Base-by-base conservation (phyloP, 192 early-diverging fungal genomes). In the Linnemannia zychae region DNA sequence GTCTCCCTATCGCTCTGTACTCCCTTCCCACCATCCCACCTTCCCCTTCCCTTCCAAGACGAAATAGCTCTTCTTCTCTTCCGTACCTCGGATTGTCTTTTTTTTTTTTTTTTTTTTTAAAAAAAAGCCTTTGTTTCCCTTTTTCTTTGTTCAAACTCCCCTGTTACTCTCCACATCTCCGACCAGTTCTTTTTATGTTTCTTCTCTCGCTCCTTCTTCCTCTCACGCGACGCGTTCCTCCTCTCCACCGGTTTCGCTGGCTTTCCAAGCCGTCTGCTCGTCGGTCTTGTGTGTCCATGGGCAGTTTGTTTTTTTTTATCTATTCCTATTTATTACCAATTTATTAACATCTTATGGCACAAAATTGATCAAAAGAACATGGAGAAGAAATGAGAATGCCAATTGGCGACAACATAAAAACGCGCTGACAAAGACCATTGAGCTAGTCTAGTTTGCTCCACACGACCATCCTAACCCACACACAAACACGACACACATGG, bases 361-460 rank as follows among this genome's bases (percentile, higher is more conserved):
- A n/a, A n/a, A 44, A 9, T 44, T 6, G 24, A 60, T 60, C n/a
- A 31, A 60, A 60, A 60, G 57, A 63, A 63, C 12, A 63, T 2
- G 12, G 12, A 63, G 57, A 63, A 63, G 22, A 22, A 24, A 22
- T n/a, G n/a, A 53, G 22, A 60, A 24, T 28, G 50, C 18, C 50
- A 1, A 53, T 18, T 50, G 15, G 7, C 17, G 15, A 4, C 50
- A n/a, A 53, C 20, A 53, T 18, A 17, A 53, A 57, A 24, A 57
- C 57, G 57, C 57, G 9, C 57, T 63, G 57, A 63, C 57, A 63
- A 63, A 63, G 57, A 63, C 9, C 24, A 49, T 49, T n/a, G n/a
- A n/a, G n/a, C n/a, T n/a, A n/a, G n/a, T n/a, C n/a, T n/a, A n/a
- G n/a, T 12, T 63, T 33, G 24, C 28, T 31, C 57, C 2, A 63